phyloP scores from a whole-genome alignment of 495 filamentous ascomycete species.

The Penicillium crystallinum region DNA sequence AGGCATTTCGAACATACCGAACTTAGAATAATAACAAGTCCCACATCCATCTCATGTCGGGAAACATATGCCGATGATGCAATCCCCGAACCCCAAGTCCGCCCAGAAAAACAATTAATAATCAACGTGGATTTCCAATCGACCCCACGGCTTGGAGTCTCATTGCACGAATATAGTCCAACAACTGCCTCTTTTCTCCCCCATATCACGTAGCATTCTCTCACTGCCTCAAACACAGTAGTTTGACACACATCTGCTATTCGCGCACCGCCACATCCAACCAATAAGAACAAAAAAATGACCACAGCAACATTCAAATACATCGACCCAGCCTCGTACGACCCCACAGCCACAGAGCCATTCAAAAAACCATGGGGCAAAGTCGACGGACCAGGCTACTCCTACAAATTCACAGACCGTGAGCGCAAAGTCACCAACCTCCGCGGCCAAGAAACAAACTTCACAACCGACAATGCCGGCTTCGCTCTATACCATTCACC shows the following conservation, averaged over 20 bases:
- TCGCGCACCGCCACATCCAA: background rate
- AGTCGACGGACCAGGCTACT: conserved; percentile 13
- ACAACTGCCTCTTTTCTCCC: background rate
- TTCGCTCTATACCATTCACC: conserved; percentile 7
- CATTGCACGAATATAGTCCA: background rate
- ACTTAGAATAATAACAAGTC: too few relatives aligned
- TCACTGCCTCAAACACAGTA: too few relatives aligned
- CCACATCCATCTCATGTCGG: too few relatives aligned
- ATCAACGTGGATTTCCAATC: background rate
- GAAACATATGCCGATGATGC: too few relatives aligned
- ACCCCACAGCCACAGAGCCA: conserved; percentile 12
- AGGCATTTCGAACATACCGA: too few relatives aligned
- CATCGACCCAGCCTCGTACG: conserved; percentile 11
- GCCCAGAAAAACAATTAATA: background rate
- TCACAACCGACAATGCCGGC: conserved; percentile 8
- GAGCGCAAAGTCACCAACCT: conserved; percentile 8
- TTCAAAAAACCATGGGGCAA: conserved; percentile 17
- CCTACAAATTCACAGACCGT: conserved; percentile 1
- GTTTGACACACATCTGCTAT: too few relatives aligned
- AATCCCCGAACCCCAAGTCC: too few relatives aligned
- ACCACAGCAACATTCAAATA: conserved; percentile 21
- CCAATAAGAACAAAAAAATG: conserved; percentile 22
- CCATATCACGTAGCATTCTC: too few relatives aligned
- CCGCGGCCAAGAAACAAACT: conserved; percentile 10
- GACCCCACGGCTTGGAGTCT: background rate